phyloP scores from a whole-genome alignment of 495 filamentous ascomycete genomes.

The Amorphotheca resinae region DNA sequence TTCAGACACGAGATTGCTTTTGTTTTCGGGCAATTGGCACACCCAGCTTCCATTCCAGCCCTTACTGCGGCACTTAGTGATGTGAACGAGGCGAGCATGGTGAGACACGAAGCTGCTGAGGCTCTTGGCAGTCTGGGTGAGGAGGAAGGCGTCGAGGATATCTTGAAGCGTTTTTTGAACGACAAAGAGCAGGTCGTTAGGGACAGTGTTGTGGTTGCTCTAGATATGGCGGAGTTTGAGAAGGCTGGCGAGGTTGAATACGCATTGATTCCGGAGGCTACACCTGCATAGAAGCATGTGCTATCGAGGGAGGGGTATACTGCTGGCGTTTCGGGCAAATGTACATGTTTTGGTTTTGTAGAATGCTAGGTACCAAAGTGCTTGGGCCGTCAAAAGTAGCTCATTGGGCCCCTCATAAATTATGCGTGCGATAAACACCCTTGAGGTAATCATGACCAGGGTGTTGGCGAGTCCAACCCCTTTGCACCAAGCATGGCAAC shows the following conservation, averaged over 20 bases:
- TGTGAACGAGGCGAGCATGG: conserved; percentile 79
- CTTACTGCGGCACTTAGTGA: conserved; percentile 69
- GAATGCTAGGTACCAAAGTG: conserved; percentile 21
- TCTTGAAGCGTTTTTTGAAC: conserved; percentile 68
- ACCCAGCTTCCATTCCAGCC: conserved; percentile 90
- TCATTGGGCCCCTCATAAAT: no score
- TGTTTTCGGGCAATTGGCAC: conserved; percentile 90
- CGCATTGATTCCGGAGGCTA: conserved; percentile 62
- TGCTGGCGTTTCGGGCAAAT: no score
- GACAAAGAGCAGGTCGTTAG: conserved; percentile 88
- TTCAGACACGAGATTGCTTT: conserved; percentile 98
- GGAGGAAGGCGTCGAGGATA: conserved; percentile 82
- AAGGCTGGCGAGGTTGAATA: conserved; percentile 82
- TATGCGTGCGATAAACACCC: no score
- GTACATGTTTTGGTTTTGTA: no score
- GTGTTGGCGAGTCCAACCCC: no score
- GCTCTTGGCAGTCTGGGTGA: conserved; percentile 93
- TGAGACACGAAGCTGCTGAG: conserved; percentile 94
- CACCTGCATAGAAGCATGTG: conserved; percentile 6
- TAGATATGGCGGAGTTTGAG: conserved; percentile 98
- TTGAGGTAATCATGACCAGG: no score
- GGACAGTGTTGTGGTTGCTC: conserved; percentile 85
- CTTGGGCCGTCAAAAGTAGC: conserved; percentile 18
- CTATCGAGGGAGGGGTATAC: neutral
- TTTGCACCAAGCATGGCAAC: no score